Evolutionary conservation across 805 yeast species (phyloP).

Genomic region (Wickerhamomyces mucosus): DNA sequence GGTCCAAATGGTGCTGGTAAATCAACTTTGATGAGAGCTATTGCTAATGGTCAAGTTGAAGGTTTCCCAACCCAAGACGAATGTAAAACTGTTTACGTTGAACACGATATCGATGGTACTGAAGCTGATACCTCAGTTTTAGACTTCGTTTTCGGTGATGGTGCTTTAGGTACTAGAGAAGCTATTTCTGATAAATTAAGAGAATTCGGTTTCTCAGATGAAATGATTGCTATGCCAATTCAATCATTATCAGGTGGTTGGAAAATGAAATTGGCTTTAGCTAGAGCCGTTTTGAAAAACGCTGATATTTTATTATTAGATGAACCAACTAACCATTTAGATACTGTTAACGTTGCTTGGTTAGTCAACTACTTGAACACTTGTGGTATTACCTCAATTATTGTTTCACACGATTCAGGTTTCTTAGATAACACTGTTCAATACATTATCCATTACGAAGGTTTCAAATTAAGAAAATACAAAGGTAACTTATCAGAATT

Average conservation of each 20-base stretch:
- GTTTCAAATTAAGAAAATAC: conserved; percentile 99
- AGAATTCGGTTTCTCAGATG: conserved; percentile 91
- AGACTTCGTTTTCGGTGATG: conserved; percentile 83
- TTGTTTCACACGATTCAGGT: conserved; percentile 99
- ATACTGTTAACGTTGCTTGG: conserved; percentile 99
- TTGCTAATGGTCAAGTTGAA: conserved; percentile 97
- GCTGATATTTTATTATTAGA: conserved; percentile 96
- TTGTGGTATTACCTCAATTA: conserved; percentile 97
- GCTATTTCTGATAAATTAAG: conserved; percentile 63
- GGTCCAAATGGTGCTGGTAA: conserved; percentile 99
- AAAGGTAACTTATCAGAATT: conserved; percentile 99
- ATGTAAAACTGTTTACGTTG: conserved; percentile 98
- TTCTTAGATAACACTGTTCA: conserved; percentile 96
- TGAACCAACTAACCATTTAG: conserved; percentile 99
- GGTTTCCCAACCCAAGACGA: conserved; percentile 99
- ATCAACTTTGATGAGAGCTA: conserved; percentile 96
- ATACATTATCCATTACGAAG: conserved; percentile 99
- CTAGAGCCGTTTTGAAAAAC: conserved; percentile 97
- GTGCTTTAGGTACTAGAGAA: conserved; percentile 57
- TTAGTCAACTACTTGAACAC: conserved; percentile 97
- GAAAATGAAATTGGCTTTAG: conserved; percentile 99
- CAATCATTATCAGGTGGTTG: conserved; percentile 99
- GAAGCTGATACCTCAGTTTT: conserved; percentile 92
- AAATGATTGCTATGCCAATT: conserved; percentile 90
- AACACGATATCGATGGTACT: conserved; percentile 98